A percentile compares a stretch with the other conserved stretches of the same genome.
phyloP scores from a whole-genome alignment of 805 yeast species.

The Yamadazyma nakazawae region DNA sequence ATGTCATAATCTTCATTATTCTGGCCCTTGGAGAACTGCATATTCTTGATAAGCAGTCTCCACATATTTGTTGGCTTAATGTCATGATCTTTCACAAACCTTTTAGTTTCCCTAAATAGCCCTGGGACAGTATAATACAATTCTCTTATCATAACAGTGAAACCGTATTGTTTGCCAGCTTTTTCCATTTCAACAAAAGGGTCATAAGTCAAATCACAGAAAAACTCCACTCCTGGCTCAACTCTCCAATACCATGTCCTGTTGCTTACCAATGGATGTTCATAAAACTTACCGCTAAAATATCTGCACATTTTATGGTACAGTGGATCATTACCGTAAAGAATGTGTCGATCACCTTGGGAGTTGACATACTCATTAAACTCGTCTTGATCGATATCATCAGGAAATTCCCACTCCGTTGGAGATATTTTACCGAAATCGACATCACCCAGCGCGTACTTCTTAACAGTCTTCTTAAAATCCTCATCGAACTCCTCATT shows the following conservation, averaged over 20 bases:
- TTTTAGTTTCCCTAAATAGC: slow-evolving; percentile 67
- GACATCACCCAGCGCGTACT: slow-evolving; percentile 56
- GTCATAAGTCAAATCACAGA: slow-evolving; percentile 88
- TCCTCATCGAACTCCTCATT: slow-evolving; percentile 69
- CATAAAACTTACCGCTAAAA: slow-evolving; percentile 77
- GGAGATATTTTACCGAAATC: slow-evolving; percentile 67
- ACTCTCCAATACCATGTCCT: slow-evolving; percentile 96
- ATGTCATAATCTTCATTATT: slow-evolving; percentile 22
- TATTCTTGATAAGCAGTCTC: slow-evolving; percentile 54
- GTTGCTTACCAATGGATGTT: slow-evolving; percentile 67
- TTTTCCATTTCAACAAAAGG: slow-evolving; percentile 81
- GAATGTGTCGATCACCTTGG: slow-evolving; percentile 80
- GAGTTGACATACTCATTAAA: slow-evolving; percentile 56
- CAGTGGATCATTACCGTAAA: slow-evolving; percentile 78
- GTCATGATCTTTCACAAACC: slow-evolving; percentile 48
- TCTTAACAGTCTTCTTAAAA: slow-evolving; percentile 52
- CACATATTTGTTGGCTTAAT: slow-evolving; percentile 62
- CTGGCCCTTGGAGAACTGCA: slow-evolving; percentile 21
- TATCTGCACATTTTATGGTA: slow-evolving; percentile 97
- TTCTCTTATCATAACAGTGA: slow-evolving; percentile 76
- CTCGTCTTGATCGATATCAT: slow-evolving; percentile 35
- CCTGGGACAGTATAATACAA: slow-evolving; percentile 79
- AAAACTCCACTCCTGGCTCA: slow-evolving; percentile 88
- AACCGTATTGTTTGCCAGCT: slow-evolving; percentile 74
- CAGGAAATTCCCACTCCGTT: slow-evolving; percentile 65